Conservation (phyloP, 192 early-diverging fungal genomes). For the Coemansia sp. region DNA sequence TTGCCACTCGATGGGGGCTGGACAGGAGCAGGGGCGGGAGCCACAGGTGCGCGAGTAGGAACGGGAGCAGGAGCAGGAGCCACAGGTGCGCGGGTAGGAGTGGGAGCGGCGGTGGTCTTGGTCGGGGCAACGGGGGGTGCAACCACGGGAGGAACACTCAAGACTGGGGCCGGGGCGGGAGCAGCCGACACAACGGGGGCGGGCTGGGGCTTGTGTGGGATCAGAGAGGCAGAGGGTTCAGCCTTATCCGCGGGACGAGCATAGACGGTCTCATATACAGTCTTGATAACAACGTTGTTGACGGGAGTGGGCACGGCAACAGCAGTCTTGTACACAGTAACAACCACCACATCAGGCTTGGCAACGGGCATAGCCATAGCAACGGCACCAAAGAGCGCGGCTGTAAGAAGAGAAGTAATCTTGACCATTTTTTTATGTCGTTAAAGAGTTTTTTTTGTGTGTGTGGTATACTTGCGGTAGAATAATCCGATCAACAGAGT, state of each 20-base stretch:
- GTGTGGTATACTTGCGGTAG: background rate
- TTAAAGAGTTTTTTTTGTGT: background rate
- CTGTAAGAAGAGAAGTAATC: slow-evolving; percentile 33
- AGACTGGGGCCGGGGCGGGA: background rate
- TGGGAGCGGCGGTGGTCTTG: background rate
- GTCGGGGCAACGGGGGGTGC: background rate
- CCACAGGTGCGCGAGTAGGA: background rate
- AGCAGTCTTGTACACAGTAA: slow-evolving; percentile 6
- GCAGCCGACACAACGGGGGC: background rate
- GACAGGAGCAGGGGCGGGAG: slow-evolving; percentile 1
- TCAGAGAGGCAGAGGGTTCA: background rate
- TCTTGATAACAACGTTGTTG: slow-evolving; percentile 20
- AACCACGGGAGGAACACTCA: background rate
- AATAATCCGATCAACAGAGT: slow-evolving; percentile 40
- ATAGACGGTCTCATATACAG: slow-evolving; percentile 18
- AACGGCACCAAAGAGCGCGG: slow-evolving; percentile 29
- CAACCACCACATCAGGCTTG: slow-evolving; percentile 12
- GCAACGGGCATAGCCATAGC: slow-evolving; percentile 29
- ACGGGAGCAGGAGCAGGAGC: background rate
- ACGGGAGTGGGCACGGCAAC: background rate
- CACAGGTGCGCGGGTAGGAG: background rate
- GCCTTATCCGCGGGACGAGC: background rate
- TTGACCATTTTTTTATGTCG: slow-evolving; percentile 28
- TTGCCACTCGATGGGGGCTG: background rate
- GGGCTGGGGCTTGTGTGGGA: slow-evolving; percentile 2